Evolutionary conservation across 257 asterid genomes (phyloP).

Genomic region (Solanum clarkiae): DNA sequence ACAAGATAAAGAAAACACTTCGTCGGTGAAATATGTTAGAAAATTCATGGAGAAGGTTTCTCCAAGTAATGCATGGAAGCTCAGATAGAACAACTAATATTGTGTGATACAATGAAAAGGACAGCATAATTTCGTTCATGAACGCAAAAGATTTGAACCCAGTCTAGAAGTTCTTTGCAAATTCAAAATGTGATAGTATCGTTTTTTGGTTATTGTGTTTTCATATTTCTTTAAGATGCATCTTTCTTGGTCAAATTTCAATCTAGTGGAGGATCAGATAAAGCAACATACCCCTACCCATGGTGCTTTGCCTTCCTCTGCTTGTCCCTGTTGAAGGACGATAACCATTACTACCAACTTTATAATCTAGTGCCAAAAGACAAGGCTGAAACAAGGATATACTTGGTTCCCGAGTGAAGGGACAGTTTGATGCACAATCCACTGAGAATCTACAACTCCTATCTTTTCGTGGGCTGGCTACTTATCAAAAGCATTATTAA

Average conservation of each 20-base stretch:
- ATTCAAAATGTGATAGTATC: background rate
- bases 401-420: constrained; percentile 93
- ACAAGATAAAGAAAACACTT: background rate
- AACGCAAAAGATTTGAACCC: background rate
- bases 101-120: background rate
- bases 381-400: background rate
- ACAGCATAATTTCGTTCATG: background rate
- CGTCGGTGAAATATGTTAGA: background rate
- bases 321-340: constrained; percentile 40
- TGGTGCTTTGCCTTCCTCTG: constrained; percentile 73
- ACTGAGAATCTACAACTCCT: constrained; percentile 88
- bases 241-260: background rate
- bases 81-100: background rate
- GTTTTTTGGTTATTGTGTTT: background rate
- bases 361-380: background rate
- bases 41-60: background rate
- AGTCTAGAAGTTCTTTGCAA: background rate
- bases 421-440: constrained; percentile 85
- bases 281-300: constrained; percentile 80
- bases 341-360: background rate
- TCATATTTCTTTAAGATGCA: background rate
- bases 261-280: background rate
- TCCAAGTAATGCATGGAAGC: background rate
- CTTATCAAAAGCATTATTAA: background rate
- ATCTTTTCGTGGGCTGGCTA: constrained; percentile 93